Percentiles rank a stretch among this genome's conserved stretches.
phyloP scores from a whole-genome alignment of 805 yeast species.

The Nakazawaea pomicola region DNA sequence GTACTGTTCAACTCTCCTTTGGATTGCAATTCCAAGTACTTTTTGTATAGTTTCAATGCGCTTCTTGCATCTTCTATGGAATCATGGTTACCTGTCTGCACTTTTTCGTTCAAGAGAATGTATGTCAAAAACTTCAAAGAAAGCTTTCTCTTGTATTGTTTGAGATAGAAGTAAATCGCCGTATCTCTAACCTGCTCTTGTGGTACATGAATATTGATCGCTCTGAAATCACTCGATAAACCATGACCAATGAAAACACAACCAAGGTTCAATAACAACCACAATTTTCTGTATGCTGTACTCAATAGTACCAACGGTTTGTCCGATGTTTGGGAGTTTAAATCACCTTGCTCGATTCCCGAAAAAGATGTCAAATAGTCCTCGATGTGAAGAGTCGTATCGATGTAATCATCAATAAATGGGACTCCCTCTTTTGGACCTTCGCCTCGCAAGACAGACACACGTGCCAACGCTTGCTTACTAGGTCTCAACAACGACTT shows the following conservation, averaged over 20 bases:
- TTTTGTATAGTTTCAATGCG: slow-evolving; percentile 73
- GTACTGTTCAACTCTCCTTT: slow-evolving; percentile 56
- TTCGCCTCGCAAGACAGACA: slow-evolving; percentile 77
- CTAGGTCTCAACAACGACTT: slow-evolving; percentile 71
- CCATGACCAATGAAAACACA: slow-evolving; percentile 96
- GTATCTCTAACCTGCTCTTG: slow-evolving; percentile 85
- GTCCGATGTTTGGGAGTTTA: slow-evolving; percentile 61
- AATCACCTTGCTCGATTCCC: slow-evolving; percentile 92
- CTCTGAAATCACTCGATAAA: slow-evolving; percentile 82
- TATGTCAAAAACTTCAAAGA: slow-evolving; percentile 86
- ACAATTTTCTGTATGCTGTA: slow-evolving; percentile 80
- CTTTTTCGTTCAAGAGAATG: slow-evolving; percentile 64
- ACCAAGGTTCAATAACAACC: slow-evolving; percentile 86
- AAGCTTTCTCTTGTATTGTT: slow-evolving; percentile 69
- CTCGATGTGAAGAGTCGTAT: slow-evolving; percentile 62
- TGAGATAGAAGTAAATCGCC: slow-evolving; percentile 68
- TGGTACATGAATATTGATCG: slow-evolving; percentile 90
- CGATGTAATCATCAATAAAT: slow-evolving; percentile 90
- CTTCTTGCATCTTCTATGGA: slow-evolving; percentile 94
- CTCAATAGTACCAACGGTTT: slow-evolving; percentile 74
- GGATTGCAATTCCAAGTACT: slow-evolving; percentile 57
- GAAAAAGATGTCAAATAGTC: slow-evolving; percentile 88
- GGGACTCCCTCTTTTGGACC: slow-evolving; percentile 68
- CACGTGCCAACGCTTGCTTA: slow-evolving; percentile 74
- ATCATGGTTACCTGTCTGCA: slow-evolving; percentile 93